Percentiles rank a stretch among this genome's conserved stretches.
phyloP scores from a whole-genome alignment of 805 yeast genomes.

The Yueomyces sinensis region DNA sequence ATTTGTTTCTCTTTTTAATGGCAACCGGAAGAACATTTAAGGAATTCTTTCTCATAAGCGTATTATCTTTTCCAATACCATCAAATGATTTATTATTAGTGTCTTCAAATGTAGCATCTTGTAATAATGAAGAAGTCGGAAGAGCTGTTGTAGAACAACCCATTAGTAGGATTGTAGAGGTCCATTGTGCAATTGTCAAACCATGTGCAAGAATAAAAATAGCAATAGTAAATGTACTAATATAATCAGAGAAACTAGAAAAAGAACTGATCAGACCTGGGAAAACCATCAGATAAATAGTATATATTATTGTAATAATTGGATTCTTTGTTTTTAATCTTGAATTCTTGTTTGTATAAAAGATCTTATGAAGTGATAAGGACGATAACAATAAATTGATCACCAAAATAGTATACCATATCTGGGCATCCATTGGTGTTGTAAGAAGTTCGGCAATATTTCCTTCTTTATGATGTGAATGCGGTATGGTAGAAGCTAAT shows the following conservation, averaged over 20 bases:
- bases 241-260: conserved; percentile 16
- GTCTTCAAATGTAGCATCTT: conserved; percentile 4
- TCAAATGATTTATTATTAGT: neutral
- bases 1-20: neutral
- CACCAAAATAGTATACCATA: conserved; percentile 17
- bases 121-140: conserved; percentile 11
- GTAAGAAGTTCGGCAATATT: neutral
- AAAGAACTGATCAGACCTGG: conserved; percentile 13
- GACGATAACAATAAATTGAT: conserved; percentile 12
- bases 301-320: conserved; percentile 19
- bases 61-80: neutral
- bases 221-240: conserved; percentile 18
- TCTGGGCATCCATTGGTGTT: conserved; percentile 4
- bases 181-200: conserved; percentile 22
- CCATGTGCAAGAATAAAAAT: conserved; percentile 21
- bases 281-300: conserved; percentile 15
- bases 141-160: conserved; percentile 23
- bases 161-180: conserved; percentile 20
- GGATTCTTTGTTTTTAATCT: conserved; percentile 23
- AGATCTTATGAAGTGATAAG: conserved; percentile 14
- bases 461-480: conserved; percentile 16
- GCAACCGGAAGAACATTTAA: conserved; percentile 10
- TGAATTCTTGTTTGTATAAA: conserved; percentile 17
- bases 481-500: conserved; percentile 21
- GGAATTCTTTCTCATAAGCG: conserved; percentile 5